Conservation (phyloP, 495 filamentous ascomycete genomes). For the Massariosphaeria phaeospora region DNA sequence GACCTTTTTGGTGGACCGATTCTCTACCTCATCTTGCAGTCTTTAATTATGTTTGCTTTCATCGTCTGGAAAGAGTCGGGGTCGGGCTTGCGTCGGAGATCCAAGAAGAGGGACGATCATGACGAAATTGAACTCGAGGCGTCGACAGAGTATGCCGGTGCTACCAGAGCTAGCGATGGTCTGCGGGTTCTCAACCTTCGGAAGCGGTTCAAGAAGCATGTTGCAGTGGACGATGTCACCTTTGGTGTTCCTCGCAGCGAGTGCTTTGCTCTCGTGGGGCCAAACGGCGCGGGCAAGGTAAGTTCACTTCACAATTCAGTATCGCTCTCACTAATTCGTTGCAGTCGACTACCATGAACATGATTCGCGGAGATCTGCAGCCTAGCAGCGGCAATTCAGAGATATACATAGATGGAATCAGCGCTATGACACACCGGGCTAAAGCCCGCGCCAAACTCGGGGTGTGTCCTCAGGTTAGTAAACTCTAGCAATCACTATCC, state of each 20-base stretch:
- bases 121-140: constrained; percentile 47
- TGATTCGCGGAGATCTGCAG: constrained; percentile 70
- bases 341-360: constrained; percentile 72
- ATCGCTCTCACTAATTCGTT: too few relatives aligned
- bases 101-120: constrained; percentile 46
- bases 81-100: constrained; percentile 44
- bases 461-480: constrained; percentile 70
- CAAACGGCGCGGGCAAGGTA: constrained; percentile 88
- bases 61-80: constrained; percentile 65
- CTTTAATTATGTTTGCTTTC: constrained; percentile 57
- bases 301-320: too few relatives aligned
- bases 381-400: constrained; percentile 49
- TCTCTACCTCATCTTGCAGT: constrained; percentile 67
- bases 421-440: constrained; percentile 56
- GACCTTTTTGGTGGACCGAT: constrained; percentile 74
- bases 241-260: constrained; percentile 71
- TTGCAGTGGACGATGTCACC: constrained; percentile 72
- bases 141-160: constrained; percentile 43
- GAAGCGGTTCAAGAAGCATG: constrained; percentile 62
- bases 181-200: constrained; percentile 57
- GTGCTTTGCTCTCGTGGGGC: constrained; percentile 77
- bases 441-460: constrained; percentile 64
- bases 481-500: too few relatives aligned
- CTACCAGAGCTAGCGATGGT: constrained; percentile 52
- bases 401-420: constrained; percentile 66